These are phyloP conservation scores for Trypanosoma cruzi DNA, from an alignment of 208 protist species.

Conservation along the genomic window DNA sequence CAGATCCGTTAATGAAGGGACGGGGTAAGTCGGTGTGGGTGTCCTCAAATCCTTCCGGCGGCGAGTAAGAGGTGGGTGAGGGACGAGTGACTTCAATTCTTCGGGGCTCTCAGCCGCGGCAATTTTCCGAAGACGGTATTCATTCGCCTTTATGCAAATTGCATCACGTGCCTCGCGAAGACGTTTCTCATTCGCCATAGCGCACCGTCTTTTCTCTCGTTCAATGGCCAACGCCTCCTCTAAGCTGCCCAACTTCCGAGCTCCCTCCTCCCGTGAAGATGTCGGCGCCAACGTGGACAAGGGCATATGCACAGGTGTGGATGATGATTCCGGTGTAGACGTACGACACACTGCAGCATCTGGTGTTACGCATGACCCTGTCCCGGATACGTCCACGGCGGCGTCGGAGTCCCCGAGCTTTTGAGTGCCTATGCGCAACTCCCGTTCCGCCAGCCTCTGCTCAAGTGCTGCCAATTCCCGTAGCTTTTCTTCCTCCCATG, in stretches of 20 bases:
- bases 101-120: conserved; percentile 34
- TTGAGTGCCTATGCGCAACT: background rate
- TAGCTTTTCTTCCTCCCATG: background rate
- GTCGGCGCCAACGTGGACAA: background rate
- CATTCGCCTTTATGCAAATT: conserved; percentile 34
- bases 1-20: conserved; percentile 16
- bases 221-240: conserved; percentile 31
- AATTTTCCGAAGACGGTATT: conserved; percentile 53
- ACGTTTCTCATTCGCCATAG: conserved; percentile 27
- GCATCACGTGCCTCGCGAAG: conserved; percentile 28
- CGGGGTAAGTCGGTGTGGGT: background rate
- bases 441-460: background rate
- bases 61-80: conserved; percentile 20
- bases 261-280: background rate
- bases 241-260: background rate
- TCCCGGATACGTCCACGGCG: background rate
- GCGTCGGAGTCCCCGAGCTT: background rate
- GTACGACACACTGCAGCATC: background rate
- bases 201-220: conserved; percentile 25
- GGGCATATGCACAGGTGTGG: too few species aligned
- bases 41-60: background rate
- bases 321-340: background rate
- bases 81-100: conserved; percentile 29
- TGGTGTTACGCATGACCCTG: background rate
- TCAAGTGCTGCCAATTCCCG: background rate